A percentile compares a stretch with the other conserved stretches of the same genome.
These are phyloP conservation scores for Moesziomyces parantarcticus DNA, from an alignment of 1,284 basidiomycete species.

Conservation along the genomic window DNA sequence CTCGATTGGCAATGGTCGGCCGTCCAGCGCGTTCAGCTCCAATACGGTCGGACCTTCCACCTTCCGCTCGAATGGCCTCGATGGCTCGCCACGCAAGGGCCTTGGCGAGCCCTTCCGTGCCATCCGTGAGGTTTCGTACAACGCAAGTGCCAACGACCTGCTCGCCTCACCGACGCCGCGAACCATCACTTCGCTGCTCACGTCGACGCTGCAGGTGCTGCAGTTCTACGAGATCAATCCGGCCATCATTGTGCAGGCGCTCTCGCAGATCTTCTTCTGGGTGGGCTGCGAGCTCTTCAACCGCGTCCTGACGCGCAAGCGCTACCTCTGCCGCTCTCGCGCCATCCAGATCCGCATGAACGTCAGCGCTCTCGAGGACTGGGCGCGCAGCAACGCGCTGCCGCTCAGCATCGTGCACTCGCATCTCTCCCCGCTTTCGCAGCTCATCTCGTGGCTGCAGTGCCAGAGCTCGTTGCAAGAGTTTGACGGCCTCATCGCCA, in stretches of 20 bases:
- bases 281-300: conserved; percentile 88
- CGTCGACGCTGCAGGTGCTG: conserved; percentile 86
- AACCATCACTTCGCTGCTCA: conserved; percentile 82
- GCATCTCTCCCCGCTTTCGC: conserved; percentile 85
- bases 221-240: conserved; percentile 91
- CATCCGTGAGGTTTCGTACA: conserved; percentile 45
- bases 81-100: conserved; percentile 24
- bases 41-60: conserved; percentile 25
- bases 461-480: conserved; percentile 73
- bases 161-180: conserved; percentile 69
- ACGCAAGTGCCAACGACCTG: conserved; percentile 43
- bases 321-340: conserved; percentile 88
- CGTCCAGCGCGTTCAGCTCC: conserved; percentile 18
- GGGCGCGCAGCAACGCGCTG: conserved; percentile 83
- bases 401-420: conserved; percentile 79
- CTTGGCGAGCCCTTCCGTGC: conserved; percentile 28
- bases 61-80: conserved; percentile 12
- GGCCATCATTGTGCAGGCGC: conserved; percentile 85
- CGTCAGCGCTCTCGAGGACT: conserved; percentile 86
- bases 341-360: conserved; percentile 93
- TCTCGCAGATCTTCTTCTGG: conserved; percentile 96
- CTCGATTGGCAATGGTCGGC: conserved; percentile 32
- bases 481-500: conserved; percentile 86
- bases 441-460: conserved; percentile 87
- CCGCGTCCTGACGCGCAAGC: conserved; percentile 92